Evolutionary conservation across 441 rosid species (phyloP), one percentile per base, ranked within the genome.

Genomic region (Euphorbia schlechtendalii): DNA sequence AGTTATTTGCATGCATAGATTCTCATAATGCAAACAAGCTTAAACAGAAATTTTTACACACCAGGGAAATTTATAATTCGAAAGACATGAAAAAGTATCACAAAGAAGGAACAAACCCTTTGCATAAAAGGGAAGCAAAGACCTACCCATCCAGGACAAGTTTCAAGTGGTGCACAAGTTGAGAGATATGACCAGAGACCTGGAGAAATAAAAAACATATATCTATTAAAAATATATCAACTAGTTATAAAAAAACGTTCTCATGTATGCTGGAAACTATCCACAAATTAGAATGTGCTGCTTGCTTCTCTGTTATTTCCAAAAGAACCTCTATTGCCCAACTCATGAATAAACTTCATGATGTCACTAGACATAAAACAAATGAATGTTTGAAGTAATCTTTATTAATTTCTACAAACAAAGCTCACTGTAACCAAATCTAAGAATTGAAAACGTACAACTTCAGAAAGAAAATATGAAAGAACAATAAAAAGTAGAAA

Each of bases 131-230:
- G 59, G 54, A 71, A 64, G 69, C 27, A 32, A 67, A 68, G 64
- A 78, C 97, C 73, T 79, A 96, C 99, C 99, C 99, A 83, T 92
- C 98, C 85, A 96, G 81, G 38, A 96, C 98, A 67, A 96, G 83
- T 84, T 92, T 96, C 84, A 96, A 76, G 80, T 92, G 96, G 84
- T 96, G 97, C 80, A 88, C 99, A 60, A 96, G 97, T 67, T 96
- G 74, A 60, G 98, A 92, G 64, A 90, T 92, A 70, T 96, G 96
- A 68, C 98, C 99, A 43, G 97, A 82, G 66, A 96, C 99, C 99
- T 96, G 40, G 9, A 36, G 22, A 69, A 69, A 67, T 69, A 68
- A 63, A 14, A 56, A 18, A 25, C 10, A 75, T 24, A 56, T 54
- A 54, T 24, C 56, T 61, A 59, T n/a, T n/a, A n/a, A 67, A 76